Percentiles rank a stretch among this genome's conserved stretches.
These are phyloP conservation scores for Fusarium vanettenii DNA, from an alignment of 2,329 filamentous ascomycete species.

Conservation along the genomic window DNA sequence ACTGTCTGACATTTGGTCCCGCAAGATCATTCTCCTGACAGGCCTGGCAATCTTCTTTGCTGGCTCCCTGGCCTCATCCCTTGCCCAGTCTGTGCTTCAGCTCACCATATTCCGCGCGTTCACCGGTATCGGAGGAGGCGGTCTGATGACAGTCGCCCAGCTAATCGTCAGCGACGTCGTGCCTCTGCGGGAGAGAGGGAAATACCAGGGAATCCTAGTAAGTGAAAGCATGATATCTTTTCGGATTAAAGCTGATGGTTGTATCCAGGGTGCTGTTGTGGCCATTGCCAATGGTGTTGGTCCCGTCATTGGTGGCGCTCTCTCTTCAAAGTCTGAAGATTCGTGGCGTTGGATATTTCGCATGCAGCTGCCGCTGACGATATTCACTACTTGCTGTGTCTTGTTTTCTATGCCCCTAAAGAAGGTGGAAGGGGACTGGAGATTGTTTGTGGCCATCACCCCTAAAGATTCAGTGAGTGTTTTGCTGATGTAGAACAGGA, in stretches of 20 bases:
- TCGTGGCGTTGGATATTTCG: slow-evolving; percentile 67
- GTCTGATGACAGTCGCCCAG: slow-evolving; percentile 76
- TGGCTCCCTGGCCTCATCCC: slow-evolving; percentile 57
- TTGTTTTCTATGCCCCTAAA: slow-evolving; percentile 68
- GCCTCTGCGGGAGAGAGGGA: slow-evolving; percentile 74
- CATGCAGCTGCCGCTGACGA: slow-evolving; percentile 64
- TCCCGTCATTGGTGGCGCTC: slow-evolving; percentile 63
- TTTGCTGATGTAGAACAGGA: slow-evolving; percentile 43
- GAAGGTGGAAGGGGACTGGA: slow-evolving; percentile 64
- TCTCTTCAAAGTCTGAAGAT: slow-evolving; percentile 57
- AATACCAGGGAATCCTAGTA: slow-evolving; percentile 74
- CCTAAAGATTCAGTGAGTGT: fast-evolving
- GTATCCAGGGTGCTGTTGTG: slow-evolving; percentile 58
- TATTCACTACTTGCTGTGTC: slow-evolving; percentile 58
- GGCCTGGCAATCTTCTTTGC: slow-evolving; percentile 56
- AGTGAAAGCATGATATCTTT: not conserved
- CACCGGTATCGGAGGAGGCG: slow-evolving; percentile 73
- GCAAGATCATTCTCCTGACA: slow-evolving; percentile 54
- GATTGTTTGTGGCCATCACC: slow-evolving; percentile 43
- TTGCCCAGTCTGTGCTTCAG: slow-evolving; percentile 54
- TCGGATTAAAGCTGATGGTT: not conserved
- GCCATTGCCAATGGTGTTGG: slow-evolving; percentile 66
- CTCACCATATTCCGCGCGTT: slow-evolving; percentile 55
- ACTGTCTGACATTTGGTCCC: slow-evolving; percentile 60
- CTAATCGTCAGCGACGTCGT: slow-evolving; percentile 80